These are phyloP conservation scores for Cyberlindnera americana DNA, from an alignment of 805 yeast genomes.

Conservation along the genomic window DNA sequence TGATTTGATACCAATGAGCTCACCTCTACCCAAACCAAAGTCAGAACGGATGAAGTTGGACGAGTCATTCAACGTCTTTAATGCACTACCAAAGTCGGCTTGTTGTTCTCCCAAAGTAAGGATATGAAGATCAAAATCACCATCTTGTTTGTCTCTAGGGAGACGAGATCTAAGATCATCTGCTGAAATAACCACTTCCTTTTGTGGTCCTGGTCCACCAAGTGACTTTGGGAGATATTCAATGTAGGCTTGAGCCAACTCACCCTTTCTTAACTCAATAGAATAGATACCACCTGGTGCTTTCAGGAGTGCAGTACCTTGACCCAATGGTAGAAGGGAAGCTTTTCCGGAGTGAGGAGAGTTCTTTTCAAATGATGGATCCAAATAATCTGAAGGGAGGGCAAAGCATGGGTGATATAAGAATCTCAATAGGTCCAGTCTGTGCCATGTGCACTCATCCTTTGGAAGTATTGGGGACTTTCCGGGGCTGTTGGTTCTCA, in stretches of 20 bases:
- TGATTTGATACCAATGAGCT: constrained; percentile 37
- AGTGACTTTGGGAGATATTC: constrained; percentile 56
- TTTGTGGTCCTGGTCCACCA: constrained; percentile 61
- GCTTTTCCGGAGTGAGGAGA: constrained; percentile 39
- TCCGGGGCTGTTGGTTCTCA: constrained; percentile 48
- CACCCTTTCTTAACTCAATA: constrained; percentile 57
- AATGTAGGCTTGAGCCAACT: constrained; percentile 44
- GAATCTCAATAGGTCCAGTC: constrained; percentile 74
- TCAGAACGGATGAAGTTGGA: constrained; percentile 27
- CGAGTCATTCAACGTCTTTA: constrained; percentile 16
- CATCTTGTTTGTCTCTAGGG: constrained; percentile 32
- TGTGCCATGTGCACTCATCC: constrained; percentile 85
- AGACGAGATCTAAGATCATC: constrained; percentile 38
- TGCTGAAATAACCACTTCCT: constrained; percentile 45
- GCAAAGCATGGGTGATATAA: constrained; percentile 78
- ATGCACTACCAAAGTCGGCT: constrained; percentile 47
- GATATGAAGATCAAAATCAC: constrained; percentile 46
- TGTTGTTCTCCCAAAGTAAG: constrained; percentile 62
- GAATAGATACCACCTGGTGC: constrained; percentile 69
- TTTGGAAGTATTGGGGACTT: constrained; percentile 47
- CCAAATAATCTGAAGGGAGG: constrained; percentile 58
- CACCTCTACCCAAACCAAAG: constrained; percentile 42
- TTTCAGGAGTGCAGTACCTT: constrained; percentile 41
- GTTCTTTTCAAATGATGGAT: constrained; percentile 34
- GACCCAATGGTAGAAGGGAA: constrained; percentile 42